phyloP scores from a whole-genome alignment of 164 flowering plant genomes.

The Kalanchoe fedtschenkoi region DNA sequence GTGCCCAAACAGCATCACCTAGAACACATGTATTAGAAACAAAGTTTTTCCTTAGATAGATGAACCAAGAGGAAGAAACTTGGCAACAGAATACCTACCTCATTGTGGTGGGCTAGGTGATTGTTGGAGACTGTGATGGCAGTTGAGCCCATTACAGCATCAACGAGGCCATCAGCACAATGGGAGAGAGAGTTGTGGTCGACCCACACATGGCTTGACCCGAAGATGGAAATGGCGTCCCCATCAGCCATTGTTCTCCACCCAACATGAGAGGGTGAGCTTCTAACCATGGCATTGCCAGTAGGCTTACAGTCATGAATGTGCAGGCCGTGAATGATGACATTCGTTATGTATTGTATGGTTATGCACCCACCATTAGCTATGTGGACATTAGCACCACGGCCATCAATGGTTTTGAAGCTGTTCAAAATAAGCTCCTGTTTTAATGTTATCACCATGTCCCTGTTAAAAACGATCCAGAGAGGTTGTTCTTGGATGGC shows the following conservation, averaged over 20 bases:
- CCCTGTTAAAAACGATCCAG: neutral
- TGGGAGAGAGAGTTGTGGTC: neutral
- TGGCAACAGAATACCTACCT: neutral
- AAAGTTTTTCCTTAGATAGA: neutral
- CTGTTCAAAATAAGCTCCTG: neutral
- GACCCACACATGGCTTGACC: neutral
- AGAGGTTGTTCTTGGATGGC: neutral
- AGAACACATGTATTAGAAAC: neutral
- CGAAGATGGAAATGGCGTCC: neutral
- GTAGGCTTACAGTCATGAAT: neutral
- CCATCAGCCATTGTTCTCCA: neutral
- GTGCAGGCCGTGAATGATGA: neutral
- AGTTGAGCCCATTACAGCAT: slow-evolving; percentile 1
- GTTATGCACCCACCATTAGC: slow-evolving; percentile 1
- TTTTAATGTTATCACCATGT: neutral
- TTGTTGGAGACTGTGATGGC: slow-evolving; percentile 1
- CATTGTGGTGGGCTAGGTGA: neutral
- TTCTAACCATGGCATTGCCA: neutral
- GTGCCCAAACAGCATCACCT: slow-evolving; percentile 3
- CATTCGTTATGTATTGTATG: neutral
- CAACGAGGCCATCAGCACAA: slow-evolving; percentile 2
- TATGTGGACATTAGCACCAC: neutral
- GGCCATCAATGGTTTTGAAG: neutral
- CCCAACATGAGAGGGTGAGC: neutral
- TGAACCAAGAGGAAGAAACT: neutral